phyloP scores from a whole-genome alignment of 805 yeast genomes.

The Ogataea philodendri region DNA sequence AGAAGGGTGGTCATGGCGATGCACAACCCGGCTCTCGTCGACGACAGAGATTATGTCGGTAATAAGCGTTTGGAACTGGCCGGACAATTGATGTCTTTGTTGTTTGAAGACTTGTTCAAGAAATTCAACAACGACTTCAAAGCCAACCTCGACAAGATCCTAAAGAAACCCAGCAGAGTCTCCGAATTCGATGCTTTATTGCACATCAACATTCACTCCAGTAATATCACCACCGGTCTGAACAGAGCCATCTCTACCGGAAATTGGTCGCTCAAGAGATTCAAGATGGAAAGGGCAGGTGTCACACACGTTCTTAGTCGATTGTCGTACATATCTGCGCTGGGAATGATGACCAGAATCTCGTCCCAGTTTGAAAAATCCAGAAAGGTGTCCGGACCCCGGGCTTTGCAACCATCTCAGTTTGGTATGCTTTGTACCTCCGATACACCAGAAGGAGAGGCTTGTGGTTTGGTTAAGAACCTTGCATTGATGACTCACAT shows the following conservation, averaged over 20 bases:
- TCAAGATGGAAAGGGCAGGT: slow-evolving; percentile 99
- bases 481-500: slow-evolving; percentile 98
- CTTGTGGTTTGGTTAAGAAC: slow-evolving; percentile 97
- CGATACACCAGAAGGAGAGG: slow-evolving; percentile 99
- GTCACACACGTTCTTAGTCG: slow-evolving; percentile 95
- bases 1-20: slow-evolving; percentile 94
- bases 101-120: slow-evolving; percentile 95
- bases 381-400: slow-evolving; percentile 96
- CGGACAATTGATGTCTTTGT: slow-evolving; percentile 91
- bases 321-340: slow-evolving; percentile 86
- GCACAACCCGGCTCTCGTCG: slow-evolving; percentile 93
- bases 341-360: slow-evolving; percentile 99
- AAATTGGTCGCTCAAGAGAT: slow-evolving; percentile 97
- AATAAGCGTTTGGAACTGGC: slow-evolving; percentile 96
- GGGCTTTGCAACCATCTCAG: slow-evolving; percentile 98
- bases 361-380: slow-evolving; percentile 99
- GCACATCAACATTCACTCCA: slow-evolving; percentile 86
- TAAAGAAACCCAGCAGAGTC: slow-evolving; percentile 91
- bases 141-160: slow-evolving; percentile 87
- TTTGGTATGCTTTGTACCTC: slow-evolving; percentile 99
- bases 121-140: slow-evolving; percentile 94
- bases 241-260: slow-evolving; percentile 98
- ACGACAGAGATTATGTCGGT: slow-evolving; percentile 98
- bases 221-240: slow-evolving; percentile 89
- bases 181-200: slow-evolving; percentile 92